Base-by-base conservation (phyloP, 352 stramenopile species). In the Globisporangium radiosum region DNA sequence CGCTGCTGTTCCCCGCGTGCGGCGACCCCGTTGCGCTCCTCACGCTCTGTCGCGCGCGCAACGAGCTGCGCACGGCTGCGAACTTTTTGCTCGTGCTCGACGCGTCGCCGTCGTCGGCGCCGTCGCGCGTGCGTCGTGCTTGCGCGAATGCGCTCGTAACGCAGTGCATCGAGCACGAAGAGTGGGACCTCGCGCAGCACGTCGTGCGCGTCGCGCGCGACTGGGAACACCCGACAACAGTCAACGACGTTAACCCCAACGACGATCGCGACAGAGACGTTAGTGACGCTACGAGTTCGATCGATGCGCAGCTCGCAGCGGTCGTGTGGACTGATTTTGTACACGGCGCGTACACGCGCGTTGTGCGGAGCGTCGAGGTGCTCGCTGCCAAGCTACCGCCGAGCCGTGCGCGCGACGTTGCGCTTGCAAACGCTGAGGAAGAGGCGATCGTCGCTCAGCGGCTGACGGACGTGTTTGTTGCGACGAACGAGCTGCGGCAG, bases 51-150 rank as follows among this genome's bases (percentile, higher is more conserved):
- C 73, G 79, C 7, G 70, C 85, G 49, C 79, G 81, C 8, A 80
- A 73, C 0, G 79, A 94, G 71, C 60, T 94, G 10, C 80, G 70
- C 15, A 94, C 85, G 4, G 82, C 85, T 13, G 85, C 85, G 9
- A 94, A 94, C 42, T 94, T 94, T 52, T 47, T 94, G 56, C 60
- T 94, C 7, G 86, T 92, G 19, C 53, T 94, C 8, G 85, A 91
- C 5, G 81, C 90, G 33, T 87, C 76, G n/a, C 81, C 75, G 2
- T 65, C 59, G 7, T 52, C 60, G 4, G 72, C 64, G 3, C 70
- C 64, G 38, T 47, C 44, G 62, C 19, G 63, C 5, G 72, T 76
- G 45, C 74, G 85, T 0, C 86, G 72, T 59, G 72, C 76, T 14
- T 80, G 76, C 7, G 85, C 85, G 0, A 75, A 78, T 4, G 77